phyloP scores from a whole-genome alignment of 768 basidiomycete genomes.

The Russula compacta region DNA sequence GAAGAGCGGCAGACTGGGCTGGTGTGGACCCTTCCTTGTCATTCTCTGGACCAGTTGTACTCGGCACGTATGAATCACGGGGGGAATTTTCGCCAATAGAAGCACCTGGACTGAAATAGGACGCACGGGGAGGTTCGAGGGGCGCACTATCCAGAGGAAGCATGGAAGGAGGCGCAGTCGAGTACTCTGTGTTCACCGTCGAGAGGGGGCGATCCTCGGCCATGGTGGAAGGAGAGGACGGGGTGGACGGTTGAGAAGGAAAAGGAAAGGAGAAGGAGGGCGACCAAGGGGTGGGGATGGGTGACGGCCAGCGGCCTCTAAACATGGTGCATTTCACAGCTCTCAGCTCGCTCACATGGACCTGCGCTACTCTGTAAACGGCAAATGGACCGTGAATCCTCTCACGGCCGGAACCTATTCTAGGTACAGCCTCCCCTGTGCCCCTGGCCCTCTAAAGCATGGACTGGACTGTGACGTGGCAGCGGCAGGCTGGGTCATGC shows the following conservation, averaged over 20 bases:
- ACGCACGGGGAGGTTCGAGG: slow-evolving; percentile 1
- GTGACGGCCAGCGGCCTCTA: neutral
- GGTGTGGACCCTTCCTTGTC: slow-evolving; percentile 4
- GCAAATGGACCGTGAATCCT: neutral
- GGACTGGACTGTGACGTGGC: no score
- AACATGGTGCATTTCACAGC: neutral
- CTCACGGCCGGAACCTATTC: no score
- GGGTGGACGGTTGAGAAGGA: neutral
- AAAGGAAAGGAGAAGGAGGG: neutral
- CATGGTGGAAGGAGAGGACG: slow-evolving; percentile 4
- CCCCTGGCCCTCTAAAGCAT: no score
- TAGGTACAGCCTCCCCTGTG: no score
- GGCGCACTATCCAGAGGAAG: neutral
- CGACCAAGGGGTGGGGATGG: neutral
- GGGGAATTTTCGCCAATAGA: neutral
- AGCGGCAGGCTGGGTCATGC: no score
- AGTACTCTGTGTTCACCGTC: slow-evolving; percentile 2
- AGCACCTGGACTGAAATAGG: neutral
- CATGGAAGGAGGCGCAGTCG: slow-evolving; percentile 6
- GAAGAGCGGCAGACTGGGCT: neutral
- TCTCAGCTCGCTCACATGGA: neutral
- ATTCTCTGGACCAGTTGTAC: neutral
- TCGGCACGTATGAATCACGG: neutral
- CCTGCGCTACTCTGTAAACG: neutral
- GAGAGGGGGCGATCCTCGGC: slow-evolving; percentile 14